Evolutionary conservation across 2,329 filamentous ascomycete species (phyloP).

Genomic region (Claviceps sp.): DNA sequence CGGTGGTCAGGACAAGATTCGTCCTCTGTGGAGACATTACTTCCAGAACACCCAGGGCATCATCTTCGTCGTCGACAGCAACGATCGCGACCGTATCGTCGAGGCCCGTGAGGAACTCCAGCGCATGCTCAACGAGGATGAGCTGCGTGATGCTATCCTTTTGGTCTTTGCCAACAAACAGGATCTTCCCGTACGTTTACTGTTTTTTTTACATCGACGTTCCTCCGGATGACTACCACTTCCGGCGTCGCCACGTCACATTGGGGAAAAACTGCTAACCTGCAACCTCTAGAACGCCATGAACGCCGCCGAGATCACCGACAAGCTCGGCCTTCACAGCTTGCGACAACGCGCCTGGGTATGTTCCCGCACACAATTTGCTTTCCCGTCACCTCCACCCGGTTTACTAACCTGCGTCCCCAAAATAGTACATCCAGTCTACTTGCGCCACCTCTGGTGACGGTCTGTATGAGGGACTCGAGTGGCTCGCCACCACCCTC

Average conservation of each 20-base stretch:
- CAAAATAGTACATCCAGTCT: conserved; percentile 84
- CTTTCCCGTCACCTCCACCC: neutral
- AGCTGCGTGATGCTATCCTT: conserved; percentile 92
- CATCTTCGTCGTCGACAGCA: conserved; percentile 99
- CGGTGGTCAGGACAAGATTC: conserved; percentile 99
- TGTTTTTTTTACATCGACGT: neutral
- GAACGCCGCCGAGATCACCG: conserved; percentile 99
- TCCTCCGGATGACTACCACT: neutral
- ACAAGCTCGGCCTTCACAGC: conserved; percentile 99
- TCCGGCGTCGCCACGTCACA: neutral
- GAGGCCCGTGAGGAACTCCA: conserved; percentile 94
- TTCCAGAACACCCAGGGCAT: conserved; percentile 99
- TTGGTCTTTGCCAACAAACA: conserved; percentile 99
- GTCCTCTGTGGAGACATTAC: conserved; percentile 98
- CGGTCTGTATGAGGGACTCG: conserved; percentile 98
- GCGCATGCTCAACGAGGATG: conserved; percentile 97
- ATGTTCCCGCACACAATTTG: conserved; percentile 30
- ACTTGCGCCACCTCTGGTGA: conserved; percentile 98
- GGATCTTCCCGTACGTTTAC: conserved; percentile 75
- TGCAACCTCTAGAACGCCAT: conserved; percentile 67
- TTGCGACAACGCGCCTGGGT: conserved; percentile 98
- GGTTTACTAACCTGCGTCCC: conserved; percentile 4
- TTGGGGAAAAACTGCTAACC: conserved; percentile 5
- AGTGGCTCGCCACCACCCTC: conserved; percentile 77
- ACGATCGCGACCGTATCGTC: conserved; percentile 94